These are phyloP conservation scores for Amanita rubescens DNA, from an alignment of 768 basidiomycete species.

Conservation along the genomic window DNA sequence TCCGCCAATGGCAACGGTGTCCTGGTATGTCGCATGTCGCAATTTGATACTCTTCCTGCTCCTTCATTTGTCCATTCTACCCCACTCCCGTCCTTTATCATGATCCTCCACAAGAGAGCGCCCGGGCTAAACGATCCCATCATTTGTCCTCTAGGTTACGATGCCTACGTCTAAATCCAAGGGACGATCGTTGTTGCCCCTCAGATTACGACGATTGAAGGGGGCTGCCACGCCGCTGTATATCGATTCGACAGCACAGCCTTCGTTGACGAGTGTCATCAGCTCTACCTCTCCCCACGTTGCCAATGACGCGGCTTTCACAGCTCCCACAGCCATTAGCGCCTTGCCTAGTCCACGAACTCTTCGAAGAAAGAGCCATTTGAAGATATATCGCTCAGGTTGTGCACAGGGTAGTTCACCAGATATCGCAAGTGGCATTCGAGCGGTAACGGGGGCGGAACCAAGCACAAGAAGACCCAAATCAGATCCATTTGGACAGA, in stretches of 20 bases:
- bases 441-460: background rate
- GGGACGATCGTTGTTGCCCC: background rate
- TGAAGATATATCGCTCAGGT: background rate
- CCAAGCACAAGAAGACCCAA: background rate
- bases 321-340: background rate
- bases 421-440: background rate
- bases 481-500: constrained; percentile 2
- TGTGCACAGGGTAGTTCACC: background rate
- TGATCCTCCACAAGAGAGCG: no score
- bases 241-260: background rate
- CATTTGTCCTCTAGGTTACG: background rate
- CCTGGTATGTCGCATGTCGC: background rate
- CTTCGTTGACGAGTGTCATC: background rate
- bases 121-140: background rate
- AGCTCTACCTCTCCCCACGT: background rate
- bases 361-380: background rate
- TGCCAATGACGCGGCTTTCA: background rate
- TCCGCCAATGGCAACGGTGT: background rate
- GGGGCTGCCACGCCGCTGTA: background rate
- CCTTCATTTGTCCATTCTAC: background rate
- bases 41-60: background rate
- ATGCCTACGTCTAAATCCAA: background rate
- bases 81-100: background rate
- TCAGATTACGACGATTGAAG: constrained; percentile 1
- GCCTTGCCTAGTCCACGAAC: background rate